Evolutionary conservation across 2,329 filamentous ascomycete species (phyloP), one percentile per base, ranked within the genome.

Genomic region (Curvularia lunata): DNA sequence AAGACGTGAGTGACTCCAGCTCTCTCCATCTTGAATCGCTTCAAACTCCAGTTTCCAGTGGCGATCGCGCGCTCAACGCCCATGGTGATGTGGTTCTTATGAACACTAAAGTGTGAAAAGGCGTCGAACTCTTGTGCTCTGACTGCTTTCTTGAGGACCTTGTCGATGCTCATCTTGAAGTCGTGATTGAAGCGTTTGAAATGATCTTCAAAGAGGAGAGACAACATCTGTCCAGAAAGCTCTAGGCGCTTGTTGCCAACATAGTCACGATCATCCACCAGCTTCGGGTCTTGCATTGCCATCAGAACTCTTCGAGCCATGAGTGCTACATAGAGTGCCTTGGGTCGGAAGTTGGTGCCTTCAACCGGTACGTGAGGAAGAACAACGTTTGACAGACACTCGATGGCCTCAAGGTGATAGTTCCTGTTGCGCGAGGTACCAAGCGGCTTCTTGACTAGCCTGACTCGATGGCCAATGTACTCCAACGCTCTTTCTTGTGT

Each of bases 21-120:
- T 74, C 94, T 85, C 73, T 98, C 96, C 95, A 99, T 99, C 77
- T 94, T 92, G 82, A 99, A 99, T 75, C 96, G 92, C 79, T 97
- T 97, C 66, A 99, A 84, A 62, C 86, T 97, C 95, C 95, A 99
- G 73, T 99, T 99, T 19, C 95, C 95, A 0, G 95, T 98, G 52
- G 96, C 93, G 58, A 99, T 97, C 7, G 95, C 94, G 60, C 96
- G 88, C 76, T 97, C 96, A 84, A 99, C 92, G 12, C 95, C 95
- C 66, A 90, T 85, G 0, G 93, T 96, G 67, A 99, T 98, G 69
- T 89, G 88, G 66, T 91, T 91, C 53, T 91, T 91, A 66, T 95
- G 91, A 46, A 91, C 90, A 66, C 88, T 89, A 68, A 99, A 90
- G 70, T 96, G 89, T 38, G 90, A 86, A 62, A 90, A 88, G 3